These are phyloP conservation scores for Durio zibethinus DNA, from an alignment of 345 rosid species.

Conservation along the genomic window DNA sequence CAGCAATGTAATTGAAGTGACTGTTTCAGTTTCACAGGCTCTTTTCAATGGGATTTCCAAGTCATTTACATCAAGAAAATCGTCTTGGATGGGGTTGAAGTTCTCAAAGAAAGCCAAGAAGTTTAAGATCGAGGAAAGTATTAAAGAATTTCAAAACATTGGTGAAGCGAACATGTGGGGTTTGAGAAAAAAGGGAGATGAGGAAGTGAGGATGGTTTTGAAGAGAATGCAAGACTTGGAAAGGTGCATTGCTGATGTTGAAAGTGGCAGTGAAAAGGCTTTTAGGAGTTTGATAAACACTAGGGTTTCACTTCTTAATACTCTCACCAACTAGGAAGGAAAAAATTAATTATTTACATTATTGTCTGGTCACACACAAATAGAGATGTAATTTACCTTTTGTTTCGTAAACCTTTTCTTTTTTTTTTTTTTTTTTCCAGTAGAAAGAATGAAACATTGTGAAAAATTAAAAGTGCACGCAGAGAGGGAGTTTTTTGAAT, in stretches of 20 bases:
- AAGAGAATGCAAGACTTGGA: conserved; percentile 45
- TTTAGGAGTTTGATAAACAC: conserved; percentile 53
- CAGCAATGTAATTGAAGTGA: conserved; percentile 35
- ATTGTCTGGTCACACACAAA: not conserved
- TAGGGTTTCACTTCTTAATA: conserved; percentile 57
- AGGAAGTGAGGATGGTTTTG: conserved; percentile 38
- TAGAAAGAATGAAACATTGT: not conserved
- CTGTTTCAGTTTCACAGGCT: conserved; percentile 37
- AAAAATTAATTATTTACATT: not conserved
- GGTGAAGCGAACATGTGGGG: conserved; percentile 37
- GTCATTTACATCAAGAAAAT: conserved; percentile 27
- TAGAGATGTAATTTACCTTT: not conserved
- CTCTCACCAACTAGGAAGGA: conserved; percentile 34
- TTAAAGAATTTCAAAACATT: conserved; percentile 39
- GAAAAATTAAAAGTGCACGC: not conserved
- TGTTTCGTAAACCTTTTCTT: not conserved
- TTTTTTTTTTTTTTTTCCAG: not conserved
- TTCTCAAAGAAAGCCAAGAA: conserved; percentile 29
- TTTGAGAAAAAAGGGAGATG: conserved; percentile 45
- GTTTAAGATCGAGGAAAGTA: conserved; percentile 24
- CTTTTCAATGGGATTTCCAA: conserved; percentile 37
- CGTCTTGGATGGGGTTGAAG: conserved; percentile 28
- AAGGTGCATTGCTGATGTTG: conserved; percentile 34
- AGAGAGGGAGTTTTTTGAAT: not conserved
- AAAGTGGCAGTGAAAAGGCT: conserved; percentile 35